These are phyloP conservation scores for Rhodomyrtus psidioides DNA, from an alignment of 441 rosid genomes.

Conservation along the genomic window DNA sequence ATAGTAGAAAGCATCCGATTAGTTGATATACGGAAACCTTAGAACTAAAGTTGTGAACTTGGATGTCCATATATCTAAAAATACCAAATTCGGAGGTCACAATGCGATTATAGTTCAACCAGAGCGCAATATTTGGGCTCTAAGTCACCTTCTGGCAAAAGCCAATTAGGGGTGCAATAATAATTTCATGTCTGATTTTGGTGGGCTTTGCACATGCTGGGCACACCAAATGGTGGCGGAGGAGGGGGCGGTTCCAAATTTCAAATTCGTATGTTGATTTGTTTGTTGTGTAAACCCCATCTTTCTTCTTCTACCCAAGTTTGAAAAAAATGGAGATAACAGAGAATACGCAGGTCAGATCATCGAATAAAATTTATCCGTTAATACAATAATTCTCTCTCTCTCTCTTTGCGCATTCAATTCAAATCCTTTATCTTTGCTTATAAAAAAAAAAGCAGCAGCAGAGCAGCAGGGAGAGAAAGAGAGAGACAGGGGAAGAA, in stretches of 20 bases:
- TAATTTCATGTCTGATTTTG: neutral
- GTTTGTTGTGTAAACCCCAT: neutral
- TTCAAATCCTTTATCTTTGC: constrained; percentile 1
- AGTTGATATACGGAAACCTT: accelerated
- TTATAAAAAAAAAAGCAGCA: neutral
- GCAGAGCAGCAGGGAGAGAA: neutral
- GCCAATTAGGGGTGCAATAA: neutral
- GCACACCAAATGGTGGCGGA: neutral
- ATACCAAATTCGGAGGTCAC: neutral
- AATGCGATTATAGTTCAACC: neutral
- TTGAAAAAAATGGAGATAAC: neutral
- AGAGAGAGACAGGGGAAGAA: neutral
- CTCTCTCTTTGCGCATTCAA: neutral
- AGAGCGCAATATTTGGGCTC: neutral
- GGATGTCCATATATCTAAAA: neutral
- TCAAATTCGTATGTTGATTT: constrained; percentile 7
- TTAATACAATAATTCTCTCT: constrained; percentile 1
- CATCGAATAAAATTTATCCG: neutral
- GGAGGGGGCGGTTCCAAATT: neutral
- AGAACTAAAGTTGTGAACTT: neutral
- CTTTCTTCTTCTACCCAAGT: neutral
- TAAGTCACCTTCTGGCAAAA: neutral
- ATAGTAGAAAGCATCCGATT: no score
- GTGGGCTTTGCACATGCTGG: neutral
- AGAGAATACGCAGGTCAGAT: constrained; percentile 25